Conservation (phyloP, 495 filamentous ascomycete genomes). For the Aspergillus heteromorphus region DNA sequence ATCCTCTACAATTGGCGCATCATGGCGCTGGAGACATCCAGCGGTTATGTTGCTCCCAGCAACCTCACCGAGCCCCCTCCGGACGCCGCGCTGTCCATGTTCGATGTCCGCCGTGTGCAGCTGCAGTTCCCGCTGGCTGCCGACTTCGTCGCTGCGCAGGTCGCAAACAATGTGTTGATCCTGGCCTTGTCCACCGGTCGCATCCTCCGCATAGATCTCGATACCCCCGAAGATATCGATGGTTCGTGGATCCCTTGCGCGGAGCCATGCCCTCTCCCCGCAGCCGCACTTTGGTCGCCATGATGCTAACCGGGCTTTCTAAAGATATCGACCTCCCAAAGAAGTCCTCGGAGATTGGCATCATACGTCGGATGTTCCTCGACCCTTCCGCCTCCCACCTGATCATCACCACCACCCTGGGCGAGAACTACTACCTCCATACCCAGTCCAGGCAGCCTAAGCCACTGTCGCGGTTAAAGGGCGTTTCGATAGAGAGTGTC, state of each 20-base stretch:
- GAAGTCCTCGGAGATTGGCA: conserved; percentile 80
- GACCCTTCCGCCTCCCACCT: conserved; percentile 94
- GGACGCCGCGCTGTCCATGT: conserved; percentile 72
- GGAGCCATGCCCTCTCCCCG: not conserved
- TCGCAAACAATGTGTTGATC: conserved; percentile 94
- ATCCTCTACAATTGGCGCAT: conserved; percentile 26
- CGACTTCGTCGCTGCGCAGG: conserved; percentile 93
- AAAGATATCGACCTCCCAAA: conserved; percentile 95
- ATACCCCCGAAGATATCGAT: conserved; percentile 90
- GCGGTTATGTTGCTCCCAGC: conserved; percentile 50
- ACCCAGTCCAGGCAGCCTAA: conserved; percentile 87
- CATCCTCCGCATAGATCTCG: conserved; percentile 89
- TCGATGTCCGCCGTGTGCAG: conserved; percentile 85
- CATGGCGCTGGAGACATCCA: conserved; percentile 51
- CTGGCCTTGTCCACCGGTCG: conserved; percentile 82
- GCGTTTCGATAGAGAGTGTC: conserved; percentile 79
- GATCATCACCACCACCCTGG: conserved; percentile 81
- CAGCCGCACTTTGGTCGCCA: conserved; percentile 14
- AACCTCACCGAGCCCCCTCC: conserved; percentile 53
- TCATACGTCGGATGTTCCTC: conserved; percentile 93
- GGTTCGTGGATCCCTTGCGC: conserved; percentile 46
- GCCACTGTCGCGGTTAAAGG: conserved; percentile 73
- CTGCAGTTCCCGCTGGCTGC: conserved; percentile 86
- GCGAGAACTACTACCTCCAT: conserved; percentile 97
- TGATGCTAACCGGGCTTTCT: conserved; percentile 15